Evolutionary conservation across 2,329 filamentous ascomycete species (phyloP), one percentile per base, ranked within the genome.

Genomic region (Colletotrichum sp.): DNA sequence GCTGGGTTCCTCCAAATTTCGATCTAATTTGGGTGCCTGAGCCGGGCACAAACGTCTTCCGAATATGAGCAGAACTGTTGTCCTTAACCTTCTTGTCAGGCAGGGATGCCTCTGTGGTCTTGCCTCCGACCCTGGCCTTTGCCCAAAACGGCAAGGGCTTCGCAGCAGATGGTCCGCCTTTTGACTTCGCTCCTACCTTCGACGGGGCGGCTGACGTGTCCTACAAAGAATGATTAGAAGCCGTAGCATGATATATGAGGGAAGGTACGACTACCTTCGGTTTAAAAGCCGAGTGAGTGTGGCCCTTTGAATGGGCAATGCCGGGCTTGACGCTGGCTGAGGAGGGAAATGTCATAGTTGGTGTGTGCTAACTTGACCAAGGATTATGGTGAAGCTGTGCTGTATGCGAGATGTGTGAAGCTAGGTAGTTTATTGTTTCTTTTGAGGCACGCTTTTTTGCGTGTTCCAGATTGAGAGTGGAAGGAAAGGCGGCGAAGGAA

Each of bases 401-500:
- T 12, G 7, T 13, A 52, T 21, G 6, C n/a, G 6, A 13, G 43
- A 8, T 13, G 1, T 13, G 43, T 7, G n/a, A 52, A 52, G n/a
- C n/a, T n/a, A 13, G 5, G 32, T 34, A 6, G n/a, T 8, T 13
- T 13, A 13, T 48, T 21, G n/a, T 13, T n/a, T 12, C 12, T 52
- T n/a, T 52, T 52, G 43, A 52, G 12, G 5, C 6, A 1, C n/a
- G 3, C 6, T 52, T 4, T 4, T 21, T 21, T 52, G 8, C 18
- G n/a, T 48, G 43, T 21, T 21, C 3, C 4, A 13, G n/a, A 5
- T 7, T n/a, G 10, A 21, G 43, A 21, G 4, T 21, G 3, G 6
- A 9, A 13, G 6, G 6, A 13, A 13, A 21, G 43, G 6, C 18
- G 6, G 6, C 43, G 3, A 1, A 21, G 1, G n/a, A 0, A 13